Conservation (phyloP, 306 rosid species). For the Prunus armeniaca region DNA sequence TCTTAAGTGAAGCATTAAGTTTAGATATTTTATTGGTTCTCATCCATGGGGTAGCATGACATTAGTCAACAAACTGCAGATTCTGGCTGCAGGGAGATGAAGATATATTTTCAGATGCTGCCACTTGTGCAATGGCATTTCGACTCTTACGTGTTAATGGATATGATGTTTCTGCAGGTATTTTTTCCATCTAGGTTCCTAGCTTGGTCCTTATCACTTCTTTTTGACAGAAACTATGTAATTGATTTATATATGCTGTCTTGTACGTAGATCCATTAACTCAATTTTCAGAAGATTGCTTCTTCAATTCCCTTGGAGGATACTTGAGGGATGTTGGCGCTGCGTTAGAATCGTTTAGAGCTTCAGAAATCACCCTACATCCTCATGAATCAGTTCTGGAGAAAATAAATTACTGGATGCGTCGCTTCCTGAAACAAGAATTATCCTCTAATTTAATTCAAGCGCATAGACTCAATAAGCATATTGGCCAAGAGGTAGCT, state of each 20-base stretch:
- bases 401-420: constrained; percentile 53
- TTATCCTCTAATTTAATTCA: constrained; percentile 16
- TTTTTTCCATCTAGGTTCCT: constrained; percentile 12
- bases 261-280: constrained; percentile 55
- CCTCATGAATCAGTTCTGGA: constrained; percentile 59
- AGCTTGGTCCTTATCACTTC: constrained; percentile 10
- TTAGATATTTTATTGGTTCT: constrained; percentile 1
- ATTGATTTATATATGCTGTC: constrained; percentile 9
- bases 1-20: background rate
- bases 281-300: constrained; percentile 54
- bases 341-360: constrained; percentile 60
- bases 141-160: constrained; percentile 59
- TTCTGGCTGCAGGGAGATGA: constrained; percentile 62
- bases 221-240: background rate
- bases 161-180: constrained; percentile 73
- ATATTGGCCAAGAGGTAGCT: constrained; percentile 58
- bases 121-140: constrained; percentile 81
- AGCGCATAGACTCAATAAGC: constrained; percentile 24
- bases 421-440: constrained; percentile 46
- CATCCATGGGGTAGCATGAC: background rate
- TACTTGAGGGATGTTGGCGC: constrained; percentile 60
- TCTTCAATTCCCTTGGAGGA: constrained; percentile 64
- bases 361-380: constrained; percentile 60
- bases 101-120: constrained; percentile 58
- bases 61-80: constrained; percentile 35